Conservation (phyloP, 305 asterid genomes). For the Rubia balearica region DNA sequence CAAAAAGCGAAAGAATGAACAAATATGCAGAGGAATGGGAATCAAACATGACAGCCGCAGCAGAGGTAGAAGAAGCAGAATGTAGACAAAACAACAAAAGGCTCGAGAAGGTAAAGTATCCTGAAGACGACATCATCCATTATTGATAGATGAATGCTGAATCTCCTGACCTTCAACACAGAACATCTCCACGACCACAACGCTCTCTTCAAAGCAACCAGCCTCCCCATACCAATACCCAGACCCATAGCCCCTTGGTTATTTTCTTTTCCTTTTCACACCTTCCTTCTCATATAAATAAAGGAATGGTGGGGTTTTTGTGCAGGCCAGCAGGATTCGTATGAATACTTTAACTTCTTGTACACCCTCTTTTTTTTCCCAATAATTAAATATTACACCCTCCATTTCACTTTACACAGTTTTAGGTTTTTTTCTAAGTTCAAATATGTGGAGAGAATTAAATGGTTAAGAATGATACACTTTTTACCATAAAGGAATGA, state of each 20-base stretch:
- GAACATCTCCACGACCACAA: conserved; percentile 22
- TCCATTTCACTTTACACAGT: too few species aligned
- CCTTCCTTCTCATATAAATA: background rate
- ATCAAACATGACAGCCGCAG: conserved; percentile 71
- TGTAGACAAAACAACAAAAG: conserved; percentile 46
- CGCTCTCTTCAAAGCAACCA: conserved; percentile 23
- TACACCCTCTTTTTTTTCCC: too few species aligned
- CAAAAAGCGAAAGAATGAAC: background rate
- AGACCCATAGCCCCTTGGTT: background rate
- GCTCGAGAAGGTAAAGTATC: conserved; percentile 56
- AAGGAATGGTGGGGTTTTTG: background rate
- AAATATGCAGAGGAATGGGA: background rate
- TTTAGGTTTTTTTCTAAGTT: too few species aligned
- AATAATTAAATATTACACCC: too few species aligned
- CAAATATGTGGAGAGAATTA: too few species aligned
- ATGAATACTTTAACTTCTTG: too few species aligned
- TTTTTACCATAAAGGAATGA: too few species aligned
- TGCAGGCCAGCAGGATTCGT: conserved; percentile 4
- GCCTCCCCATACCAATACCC: conserved; percentile 11
- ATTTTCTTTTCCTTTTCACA: background rate
- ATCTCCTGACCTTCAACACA: conserved; percentile 23
- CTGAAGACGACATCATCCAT: conserved; percentile 60
- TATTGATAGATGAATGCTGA: conserved; percentile 25
- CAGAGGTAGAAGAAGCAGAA: conserved; percentile 71
- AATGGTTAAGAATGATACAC: too few species aligned